These are phyloP conservation scores for Diplosphaera chodatii DNA, from an alignment of 139 green algal genomes.

Conservation along the genomic window DNA sequence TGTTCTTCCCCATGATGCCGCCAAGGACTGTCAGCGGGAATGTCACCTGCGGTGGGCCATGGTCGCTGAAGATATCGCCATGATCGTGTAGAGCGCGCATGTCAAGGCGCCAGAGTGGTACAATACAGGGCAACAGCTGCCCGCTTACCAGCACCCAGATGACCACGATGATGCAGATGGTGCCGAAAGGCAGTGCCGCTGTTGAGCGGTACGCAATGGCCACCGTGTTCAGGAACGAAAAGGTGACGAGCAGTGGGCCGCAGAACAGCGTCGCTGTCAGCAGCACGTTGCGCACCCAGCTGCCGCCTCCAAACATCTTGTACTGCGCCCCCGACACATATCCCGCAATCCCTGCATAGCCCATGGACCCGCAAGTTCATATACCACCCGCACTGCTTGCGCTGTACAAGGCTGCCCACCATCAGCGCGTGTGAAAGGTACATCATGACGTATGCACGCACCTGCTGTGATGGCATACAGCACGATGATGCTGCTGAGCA, in stretches of 20 bases:
- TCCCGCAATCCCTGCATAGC: conserved; percentile 58
- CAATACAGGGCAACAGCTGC: too few relatives aligned
- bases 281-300: conserved; percentile 75
- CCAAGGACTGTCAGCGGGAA: conserved; percentile 89
- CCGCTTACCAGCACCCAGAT: conserved; percentile 76
- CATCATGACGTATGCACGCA: too few relatives aligned
- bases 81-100: too few relatives aligned
- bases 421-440: too few relatives aligned
- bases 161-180: conserved; percentile 79
- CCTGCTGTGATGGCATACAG: conserved; percentile 86
- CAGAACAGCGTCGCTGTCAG: conserved; percentile 69
- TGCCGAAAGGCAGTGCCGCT: conserved; percentile 34
- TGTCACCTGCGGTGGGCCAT: conserved; percentile 38
- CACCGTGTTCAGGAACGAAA: conserved; percentile 82
- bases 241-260: conserved; percentile 68
- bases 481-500: conserved; percentile 78
- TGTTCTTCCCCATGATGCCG: conserved; percentile 76
- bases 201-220: conserved; percentile 62
- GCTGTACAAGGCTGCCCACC: too few relatives aligned
- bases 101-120: too few relatives aligned
- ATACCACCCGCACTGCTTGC: too few relatives aligned
- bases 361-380: too few relatives aligned
- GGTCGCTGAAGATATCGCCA: too few relatives aligned
- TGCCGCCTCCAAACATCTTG: conserved; percentile 79
- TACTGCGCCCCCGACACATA: conserved; percentile 78